Percentiles rank a stretch among this genome's conserved stretches.
Conservation (phyloP, 2,329 filamentous ascomycete genomes). For the Apiospora rasikravindrae region DNA sequence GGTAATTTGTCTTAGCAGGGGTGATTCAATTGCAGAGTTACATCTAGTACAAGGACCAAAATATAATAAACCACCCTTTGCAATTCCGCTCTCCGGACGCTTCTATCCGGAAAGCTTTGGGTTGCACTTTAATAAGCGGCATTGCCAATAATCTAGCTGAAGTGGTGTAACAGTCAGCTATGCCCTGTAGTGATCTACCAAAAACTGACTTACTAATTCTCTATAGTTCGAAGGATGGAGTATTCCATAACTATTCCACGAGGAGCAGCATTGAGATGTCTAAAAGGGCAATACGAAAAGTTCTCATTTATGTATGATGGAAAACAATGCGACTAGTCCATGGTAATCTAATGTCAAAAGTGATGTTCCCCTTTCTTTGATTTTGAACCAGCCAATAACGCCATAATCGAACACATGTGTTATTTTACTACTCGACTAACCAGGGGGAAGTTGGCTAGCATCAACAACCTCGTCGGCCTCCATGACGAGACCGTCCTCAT, state of each 20-base stretch:
- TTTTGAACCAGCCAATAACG: constrained; percentile 27
- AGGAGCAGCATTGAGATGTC: not conserved
- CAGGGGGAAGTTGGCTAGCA: constrained; percentile 89
- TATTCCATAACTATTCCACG: no score
- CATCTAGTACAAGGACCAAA: not conserved
- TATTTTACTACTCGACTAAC: constrained; percentile 54
- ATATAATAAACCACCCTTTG: not conserved
- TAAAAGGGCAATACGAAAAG: not conserved
- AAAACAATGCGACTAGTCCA: not conserved
- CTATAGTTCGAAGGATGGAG: no score
- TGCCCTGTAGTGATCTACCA: no score
- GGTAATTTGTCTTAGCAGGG: not conserved
- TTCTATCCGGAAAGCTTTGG: not conserved
- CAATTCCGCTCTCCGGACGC: not conserved
- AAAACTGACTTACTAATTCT: no score
- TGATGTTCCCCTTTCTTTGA: constrained; percentile 27
- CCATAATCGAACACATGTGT: not conserved
- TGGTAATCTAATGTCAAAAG: constrained; percentile 21
- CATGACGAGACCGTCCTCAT: constrained; percentile 71
- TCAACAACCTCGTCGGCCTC: constrained; percentile 96
- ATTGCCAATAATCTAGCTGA: not conserved
- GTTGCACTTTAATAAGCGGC: no score
- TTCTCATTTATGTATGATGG: not conserved
- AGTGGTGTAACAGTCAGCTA: not conserved
- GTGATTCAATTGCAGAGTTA: not conserved